Evolutionary conservation across 495 filamentous ascomycete genomes (phyloP), one percentile per base, ranked within the genome.

Genomic region (Aspergillus nanangensis): DNA sequence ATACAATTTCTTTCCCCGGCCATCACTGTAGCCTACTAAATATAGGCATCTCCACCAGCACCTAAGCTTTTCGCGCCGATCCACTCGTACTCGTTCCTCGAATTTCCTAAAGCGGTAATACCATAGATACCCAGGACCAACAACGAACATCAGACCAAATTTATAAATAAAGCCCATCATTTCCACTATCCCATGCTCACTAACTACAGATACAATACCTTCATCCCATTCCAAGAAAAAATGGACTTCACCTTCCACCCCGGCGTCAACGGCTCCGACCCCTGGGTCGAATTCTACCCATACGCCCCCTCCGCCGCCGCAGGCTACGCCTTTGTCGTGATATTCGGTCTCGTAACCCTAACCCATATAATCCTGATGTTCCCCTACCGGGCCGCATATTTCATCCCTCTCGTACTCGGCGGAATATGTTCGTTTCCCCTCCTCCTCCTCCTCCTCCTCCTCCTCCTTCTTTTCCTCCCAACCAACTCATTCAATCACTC

Each of bases 401-500:
- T 79, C 56, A 71, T 79, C 22, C 70, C 75, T 0, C 75, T 84
- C 24, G 43, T 76, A 21, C 45, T 83, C 19, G 78, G 81, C n/a
- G 77, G 75, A 21, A 50, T 78, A 22, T 75, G 79, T 83, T 70
- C 44, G 76, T 61, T 4, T 19, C 24, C 15, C 4, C 27, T n/a
- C 15, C 41, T 36, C 13, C 21, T 20, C 20, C 25, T 20, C 19
- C 13, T 23, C 17, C 31, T 29, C 9, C 9, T 10, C 24, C 3
- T 23, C 35, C 31, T 15, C n/a, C n/a, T n/a, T n/a, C n/a, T n/a
- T n/a, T n/a, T n/a, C n/a, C n/a, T n/a, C n/a, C n/a, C n/a, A n/a
- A n/a, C n/a, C n/a, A n/a, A n/a, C n/a, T n/a, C 24, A 22, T 22
- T 9, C 24, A 41, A 5, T 17, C 24, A 34, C 11, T 23, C 9